A percentile compares a stretch with the other conserved stretches of the same genome.
Evolutionary conservation across 768 basidiomycete genomes (phyloP).

Genomic region (Phylloporus arenicola): DNA sequence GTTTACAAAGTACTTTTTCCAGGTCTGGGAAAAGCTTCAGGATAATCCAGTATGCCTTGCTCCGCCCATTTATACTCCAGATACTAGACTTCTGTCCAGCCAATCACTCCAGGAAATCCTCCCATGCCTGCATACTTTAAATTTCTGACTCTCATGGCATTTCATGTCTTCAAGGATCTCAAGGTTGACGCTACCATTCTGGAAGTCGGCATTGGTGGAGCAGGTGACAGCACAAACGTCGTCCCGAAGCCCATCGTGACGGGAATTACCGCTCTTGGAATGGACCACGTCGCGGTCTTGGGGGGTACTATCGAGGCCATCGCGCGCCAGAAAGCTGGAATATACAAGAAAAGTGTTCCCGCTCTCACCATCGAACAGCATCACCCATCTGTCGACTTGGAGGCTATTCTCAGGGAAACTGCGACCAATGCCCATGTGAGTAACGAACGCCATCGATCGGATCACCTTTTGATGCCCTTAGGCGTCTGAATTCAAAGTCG

Average conservation of each 20-base stretch:
- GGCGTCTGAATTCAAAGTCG: slow-evolving; percentile 66
- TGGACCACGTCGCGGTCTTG: slow-evolving; percentile 85
- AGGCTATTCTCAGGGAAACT: slow-evolving; percentile 60
- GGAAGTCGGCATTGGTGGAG: slow-evolving; percentile 95
- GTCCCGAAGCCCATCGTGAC: slow-evolving; percentile 88
- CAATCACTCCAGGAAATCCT: slow-evolving; percentile 43
- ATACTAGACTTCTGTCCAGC: slow-evolving; percentile 33
- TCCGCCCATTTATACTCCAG: not conserved
- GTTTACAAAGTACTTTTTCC: slow-evolving; percentile 91
- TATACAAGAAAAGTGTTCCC: slow-evolving; percentile 89
- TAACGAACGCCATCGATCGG: not conserved
- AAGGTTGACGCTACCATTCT: slow-evolving; percentile 87
- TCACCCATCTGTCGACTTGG: slow-evolving; percentile 60
- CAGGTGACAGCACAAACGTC: slow-evolving; percentile 92
- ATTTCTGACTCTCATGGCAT: slow-evolving; percentile 88
- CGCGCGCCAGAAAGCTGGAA: slow-evolving; percentile 93
- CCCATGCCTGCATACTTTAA: slow-evolving; percentile 91
- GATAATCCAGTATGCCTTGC: slow-evolving; percentile 51
- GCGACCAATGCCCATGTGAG: slow-evolving; percentile 63
- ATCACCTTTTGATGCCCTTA: slow-evolving; percentile 20
- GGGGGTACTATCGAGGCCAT: slow-evolving; percentile 88
- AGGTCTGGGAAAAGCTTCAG: slow-evolving; percentile 87
- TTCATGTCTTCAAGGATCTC: slow-evolving; percentile 77
- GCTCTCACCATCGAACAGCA: slow-evolving; percentile 83
- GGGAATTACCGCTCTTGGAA: slow-evolving; percentile 84